Evolutionary conservation across 1,139 yeast species (phyloP), one percentile per base, ranked within the genome.

Genomic region (Magnusiomyces suaveolens): DNA sequence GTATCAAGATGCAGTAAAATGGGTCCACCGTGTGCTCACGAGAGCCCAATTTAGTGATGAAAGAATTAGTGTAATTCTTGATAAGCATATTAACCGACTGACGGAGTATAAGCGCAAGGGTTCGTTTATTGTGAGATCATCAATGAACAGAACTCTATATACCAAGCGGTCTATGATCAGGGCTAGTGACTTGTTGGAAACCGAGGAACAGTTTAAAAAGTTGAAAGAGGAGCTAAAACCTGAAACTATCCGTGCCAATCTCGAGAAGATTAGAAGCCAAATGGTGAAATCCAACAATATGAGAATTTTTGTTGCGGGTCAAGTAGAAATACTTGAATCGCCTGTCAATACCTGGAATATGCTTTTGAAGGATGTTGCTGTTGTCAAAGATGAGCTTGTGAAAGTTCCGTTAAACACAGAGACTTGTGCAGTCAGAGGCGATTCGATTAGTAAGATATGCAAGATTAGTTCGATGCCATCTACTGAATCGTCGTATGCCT

Each of bases 71-170:
- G 81, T 87, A 26, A 75, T 84, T 26, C 67, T 90, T 50, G 95
- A 89, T 60, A 87, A 87, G 64, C 75, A 84, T 51, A 71, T 89
- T 57, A 87, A 85, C 63, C 77, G 87, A 0, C 70, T 92, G 49
- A 84, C 96, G 0, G 96, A 88, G 55, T 73, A 77, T 48, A 90
- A 89, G 68, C 81, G 98, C 66, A 81, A 80, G 62, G 97, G 95
- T 24, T 80, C 80, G 51, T 69, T 77, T 2, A 83, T 90, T 81
- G 72, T 88, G 72, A 72, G 76, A 57, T 84, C 95, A 1, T 68
- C 85, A 14, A 75, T 80, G 39, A 74, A 76, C 60, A 76, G 84
- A 61, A 72, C 77, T 20, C 68, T 80, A 44, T 81, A 78, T 59
- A 75, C 78, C 20, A 76, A 76, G 21, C 72, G 82, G 55, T 83